Conservation (phyloP, 305 asterid genomes). For the Rubia occidens region DNA sequence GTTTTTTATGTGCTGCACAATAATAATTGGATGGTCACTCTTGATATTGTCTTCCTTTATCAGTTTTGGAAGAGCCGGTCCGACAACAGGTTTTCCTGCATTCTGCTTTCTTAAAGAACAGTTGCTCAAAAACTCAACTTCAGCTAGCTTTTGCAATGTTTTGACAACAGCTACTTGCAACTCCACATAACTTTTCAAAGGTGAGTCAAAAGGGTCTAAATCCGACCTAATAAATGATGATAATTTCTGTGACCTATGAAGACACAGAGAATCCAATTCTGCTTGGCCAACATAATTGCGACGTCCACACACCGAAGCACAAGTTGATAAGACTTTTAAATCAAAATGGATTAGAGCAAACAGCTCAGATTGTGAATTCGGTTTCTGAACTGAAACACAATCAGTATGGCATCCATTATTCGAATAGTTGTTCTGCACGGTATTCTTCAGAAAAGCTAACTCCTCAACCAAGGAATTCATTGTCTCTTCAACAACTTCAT, state of each 20-base stretch:
- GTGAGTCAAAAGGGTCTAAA: slow-evolving; percentile 54
- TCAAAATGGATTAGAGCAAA: slow-evolving; percentile 64
- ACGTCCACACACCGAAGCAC: slow-evolving; percentile 44
- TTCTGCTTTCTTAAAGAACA: slow-evolving; percentile 43
- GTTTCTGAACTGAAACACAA: slow-evolving; percentile 28
- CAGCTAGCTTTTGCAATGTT: slow-evolving; percentile 60
- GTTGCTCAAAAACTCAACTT: slow-evolving; percentile 56
- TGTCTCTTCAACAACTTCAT: slow-evolving; percentile 63
- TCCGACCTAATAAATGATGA: slow-evolving; percentile 37
- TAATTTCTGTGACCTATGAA: slow-evolving; percentile 58
- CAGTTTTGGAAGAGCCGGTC: slow-evolving; percentile 27
- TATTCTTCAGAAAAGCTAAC: slow-evolving; percentile 50
- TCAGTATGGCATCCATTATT: slow-evolving; percentile 31
- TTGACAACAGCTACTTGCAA: slow-evolving; percentile 66
- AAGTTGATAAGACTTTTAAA: slow-evolving; percentile 62
- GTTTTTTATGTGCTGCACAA: slow-evolving; percentile 57
- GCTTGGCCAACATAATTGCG: slow-evolving; percentile 37
- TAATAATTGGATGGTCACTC: slow-evolving; percentile 35
- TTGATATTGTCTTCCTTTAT: slow-evolving; percentile 37
- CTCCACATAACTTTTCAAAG: slow-evolving; percentile 45
- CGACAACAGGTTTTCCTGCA: slow-evolving; percentile 31
- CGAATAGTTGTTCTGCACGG: slow-evolving; percentile 35
- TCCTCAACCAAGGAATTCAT: slow-evolving; percentile 61
- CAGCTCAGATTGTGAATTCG: slow-evolving; percentile 53
- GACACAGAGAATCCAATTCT: slow-evolving; percentile 38